phyloP scores from a whole-genome alignment of 495 filamentous ascomycete genomes.

The Penicillium parvum region DNA sequence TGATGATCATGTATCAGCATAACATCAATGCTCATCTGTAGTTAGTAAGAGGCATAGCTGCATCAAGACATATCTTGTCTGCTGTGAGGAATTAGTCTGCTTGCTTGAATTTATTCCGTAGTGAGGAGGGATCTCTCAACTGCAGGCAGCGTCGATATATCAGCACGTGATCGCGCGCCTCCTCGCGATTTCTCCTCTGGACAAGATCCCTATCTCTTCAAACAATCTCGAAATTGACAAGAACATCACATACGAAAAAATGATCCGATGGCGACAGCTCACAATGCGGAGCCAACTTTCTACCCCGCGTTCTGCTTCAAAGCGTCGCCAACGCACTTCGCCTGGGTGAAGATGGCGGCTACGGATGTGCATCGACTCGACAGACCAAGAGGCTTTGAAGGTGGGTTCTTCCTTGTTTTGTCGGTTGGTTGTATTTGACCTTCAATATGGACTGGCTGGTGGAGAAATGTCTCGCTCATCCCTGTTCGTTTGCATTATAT shows the following conservation, averaged over 20 bases:
- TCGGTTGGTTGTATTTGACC: constrained; percentile 1
- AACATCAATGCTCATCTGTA: neutral
- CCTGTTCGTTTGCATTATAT: too few relatives aligned
- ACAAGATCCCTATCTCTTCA: neutral
- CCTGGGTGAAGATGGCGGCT: constrained; percentile 76
- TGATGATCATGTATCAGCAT: neutral
- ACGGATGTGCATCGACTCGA: constrained; percentile 60
- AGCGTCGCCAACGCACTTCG: constrained; percentile 74
- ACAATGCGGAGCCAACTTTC: constrained; percentile 39
- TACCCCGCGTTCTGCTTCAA: constrained; percentile 85
- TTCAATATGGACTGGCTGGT: neutral
- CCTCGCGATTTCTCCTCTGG: neutral
- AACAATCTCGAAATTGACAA: neutral
- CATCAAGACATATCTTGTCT: neutral
- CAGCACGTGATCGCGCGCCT: constrained; percentile 10
- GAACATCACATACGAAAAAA: constrained; percentile 18
- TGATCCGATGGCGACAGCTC: constrained; percentile 33
- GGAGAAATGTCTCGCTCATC: too few relatives aligned
- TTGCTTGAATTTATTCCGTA: too few relatives aligned
- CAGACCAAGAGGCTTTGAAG: constrained; percentile 60
- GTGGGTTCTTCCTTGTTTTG: constrained; percentile 34
- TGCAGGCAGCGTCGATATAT: constrained; percentile 2
- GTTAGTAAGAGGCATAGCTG: neutral
- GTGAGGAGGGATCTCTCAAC: too few relatives aligned
- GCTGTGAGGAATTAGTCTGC: too few relatives aligned